Percentiles rank a stretch among this genome's conserved stretches.
phyloP scores from a whole-genome alignment of 805 yeast species.

The Cyberlindnera amylophila region DNA sequence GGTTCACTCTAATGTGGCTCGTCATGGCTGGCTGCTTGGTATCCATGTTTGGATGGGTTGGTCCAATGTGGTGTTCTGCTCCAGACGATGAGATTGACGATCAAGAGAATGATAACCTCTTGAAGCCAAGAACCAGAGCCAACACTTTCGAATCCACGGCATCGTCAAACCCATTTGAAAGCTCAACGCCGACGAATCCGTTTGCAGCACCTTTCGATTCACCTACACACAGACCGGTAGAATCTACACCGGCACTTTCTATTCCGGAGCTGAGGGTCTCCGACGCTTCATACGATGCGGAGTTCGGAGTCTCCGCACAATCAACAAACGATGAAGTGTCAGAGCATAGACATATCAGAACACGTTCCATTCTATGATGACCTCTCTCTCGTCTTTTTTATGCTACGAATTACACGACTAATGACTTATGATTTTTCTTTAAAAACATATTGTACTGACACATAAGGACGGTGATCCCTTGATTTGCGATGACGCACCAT shows the following conservation, averaged over 20 bases:
- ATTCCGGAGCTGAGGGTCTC: background rate
- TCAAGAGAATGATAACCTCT: constrained; percentile 5
- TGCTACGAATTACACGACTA: background rate
- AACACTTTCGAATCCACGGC: background rate
- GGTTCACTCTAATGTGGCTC: constrained; percentile 41
- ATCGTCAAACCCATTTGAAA: background rate
- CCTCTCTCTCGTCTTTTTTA: background rate
- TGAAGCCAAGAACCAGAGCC: background rate
- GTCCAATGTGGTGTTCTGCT: constrained; percentile 53
- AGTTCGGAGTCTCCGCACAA: background rate
- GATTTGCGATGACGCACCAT: too few species aligned
- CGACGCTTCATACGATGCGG: background rate
- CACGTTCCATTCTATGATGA: constrained; percentile 6
- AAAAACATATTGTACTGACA: too few species aligned
- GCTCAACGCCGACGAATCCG: background rate
- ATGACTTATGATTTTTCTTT: background rate
- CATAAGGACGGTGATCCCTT: too few species aligned
- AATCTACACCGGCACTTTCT: background rate
- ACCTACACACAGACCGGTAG: background rate
- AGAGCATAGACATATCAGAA: background rate
- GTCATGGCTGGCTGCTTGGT: constrained; percentile 25
- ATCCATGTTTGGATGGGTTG: constrained; percentile 33
- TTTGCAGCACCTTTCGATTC: background rate
- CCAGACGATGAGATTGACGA: constrained; percentile 27
- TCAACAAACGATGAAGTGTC: background rate